Evolutionary conservation across 2,329 filamentous ascomycete species (phyloP), one percentile per base, ranked within the genome.

Genomic region (Talaromyces sp.): DNA sequence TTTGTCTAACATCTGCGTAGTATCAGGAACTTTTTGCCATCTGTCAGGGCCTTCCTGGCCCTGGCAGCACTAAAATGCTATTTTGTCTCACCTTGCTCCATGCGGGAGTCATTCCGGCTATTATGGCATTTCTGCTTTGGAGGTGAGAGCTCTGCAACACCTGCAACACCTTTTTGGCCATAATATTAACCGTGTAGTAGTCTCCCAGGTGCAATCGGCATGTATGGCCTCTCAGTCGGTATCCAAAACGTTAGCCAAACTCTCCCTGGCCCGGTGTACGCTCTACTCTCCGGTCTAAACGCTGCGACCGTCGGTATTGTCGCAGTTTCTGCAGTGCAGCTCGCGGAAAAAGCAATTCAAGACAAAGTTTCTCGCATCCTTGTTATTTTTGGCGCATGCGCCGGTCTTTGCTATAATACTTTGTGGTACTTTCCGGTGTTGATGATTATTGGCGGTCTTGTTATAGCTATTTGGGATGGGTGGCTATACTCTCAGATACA

Each of bases 401-500:
- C 86, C 0, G 89, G 88, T 0, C 74, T 91, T 64, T 78, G 88
- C 54, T 91, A 91, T 65, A 90, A 85, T 55, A 83, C 87, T 0
- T 73, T 91, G 0, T 92, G 89, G 89, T 92, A 89, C 65, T 91
- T 90, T 52, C 89, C 89, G 0, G 66, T 84, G 0, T 68, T 91
- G 4, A 86, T 91, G 72, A 65, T 82, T 0, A 64, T 78, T 1
- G 83, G 81, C 0, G 88, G 87, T 0, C 11, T 80, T 1, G 70
- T 73, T 0, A 83, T 84, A 0, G 70, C 85, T 0, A 57, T 83
- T 0, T 85, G 83, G 77, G 88, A 90, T 70, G 76, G 74, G 50
- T 76, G 79, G 48, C 81, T 81, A 74, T 29, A 6, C 8, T 29
- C 27, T 8, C 7, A 6, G 8, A 7, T 29, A 29, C 27, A 29